Base-by-base conservation (phyloP, 495 filamentous ascomycete genomes). In the Parmelia sp. region DNA sequence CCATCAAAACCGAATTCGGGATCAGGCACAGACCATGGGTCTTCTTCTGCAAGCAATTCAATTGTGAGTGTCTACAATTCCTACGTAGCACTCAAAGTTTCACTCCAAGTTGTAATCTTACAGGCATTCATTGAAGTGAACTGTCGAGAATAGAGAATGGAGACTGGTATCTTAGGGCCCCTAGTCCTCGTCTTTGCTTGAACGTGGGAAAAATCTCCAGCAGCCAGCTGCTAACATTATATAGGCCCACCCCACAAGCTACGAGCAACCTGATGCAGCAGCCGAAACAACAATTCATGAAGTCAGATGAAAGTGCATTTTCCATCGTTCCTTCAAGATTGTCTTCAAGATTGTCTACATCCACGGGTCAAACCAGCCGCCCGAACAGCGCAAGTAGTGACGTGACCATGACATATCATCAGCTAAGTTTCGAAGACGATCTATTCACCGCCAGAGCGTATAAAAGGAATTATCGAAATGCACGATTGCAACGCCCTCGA, bases 31-130 rank as follows among this genome's bases (percentile, higher is more conserved):
- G 37, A 77, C 79, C 7, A 68, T 82, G 36, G 75, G 76, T 57
- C 66, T 82, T 19, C 60, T 82, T 56, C 65, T 82, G 15, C 74
- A 77, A 51, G 77, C 74, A 19, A 74, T 72, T 45, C 72, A 77
- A 17, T 58, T 66, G 23, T 23, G 6, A 51, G 47, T 51, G 5
- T 36, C 12, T 42, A 42, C 39, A 42, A 6, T 42, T 36, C 35
- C 35, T 4, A 36, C 35, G 35, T 36, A 5, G 35, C 4, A 36
- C 35, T 36, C 35, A 36, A 36, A 5, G 4, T 10, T 36, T 36
- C 35, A n/a, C n/a, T n/a, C n/a, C n/a, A n/a, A n/a, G n/a, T n/a
- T n/a, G n/a, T n/a, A n/a, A n/a, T n/a, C n/a, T n/a, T n/a, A n/a
- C n/a, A n/a, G n/a, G n/a, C n/a, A n/a, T n/a, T n/a, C n/a, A n/a